These are phyloP conservation scores for Nakaseomyces glabratus DNA, from an alignment of 1,139 yeast genomes.

Conservation along the genomic window DNA sequence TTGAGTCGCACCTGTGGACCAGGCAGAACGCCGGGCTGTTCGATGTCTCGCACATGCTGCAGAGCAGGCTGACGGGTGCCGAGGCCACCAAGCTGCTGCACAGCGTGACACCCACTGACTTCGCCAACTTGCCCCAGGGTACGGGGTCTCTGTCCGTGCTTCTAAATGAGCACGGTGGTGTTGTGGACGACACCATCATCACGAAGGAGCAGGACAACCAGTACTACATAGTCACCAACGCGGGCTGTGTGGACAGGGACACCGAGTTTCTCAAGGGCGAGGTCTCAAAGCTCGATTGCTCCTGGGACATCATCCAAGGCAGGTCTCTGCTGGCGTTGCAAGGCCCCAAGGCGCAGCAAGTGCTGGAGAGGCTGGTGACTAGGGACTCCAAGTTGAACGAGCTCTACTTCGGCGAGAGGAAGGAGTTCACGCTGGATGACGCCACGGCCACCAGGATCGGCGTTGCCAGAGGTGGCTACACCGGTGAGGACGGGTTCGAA, in stretches of 20 bases:
- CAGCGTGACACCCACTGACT: slow-evolving; percentile 78
- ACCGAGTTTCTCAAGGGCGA: slow-evolving; percentile 46
- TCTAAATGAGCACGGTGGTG: slow-evolving; percentile 63
- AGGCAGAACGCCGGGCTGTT: slow-evolving; percentile 80
- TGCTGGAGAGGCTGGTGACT: slow-evolving; percentile 55
- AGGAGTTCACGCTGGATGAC: slow-evolving; percentile 40
- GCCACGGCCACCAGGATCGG: slow-evolving; percentile 40
- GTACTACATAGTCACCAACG: slow-evolving; percentile 91
- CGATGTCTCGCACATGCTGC: slow-evolving; percentile 96
- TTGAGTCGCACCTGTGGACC: slow-evolving; percentile 93
- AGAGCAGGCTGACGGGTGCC: slow-evolving; percentile 66
- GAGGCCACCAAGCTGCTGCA: slow-evolving; percentile 64
- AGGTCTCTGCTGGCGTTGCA: slow-evolving; percentile 83
- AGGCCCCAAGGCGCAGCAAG: slow-evolving; percentile 72
- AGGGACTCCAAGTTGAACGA: slow-evolving; percentile 39
- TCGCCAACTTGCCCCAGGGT: slow-evolving; percentile 45
- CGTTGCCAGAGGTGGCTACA: slow-evolving; percentile 89
- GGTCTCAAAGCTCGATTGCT: slow-evolving; percentile 37
- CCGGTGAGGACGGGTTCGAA: slow-evolving; percentile 98
- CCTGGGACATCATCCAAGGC: slow-evolving; percentile 52
- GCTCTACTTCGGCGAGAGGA: slow-evolving; percentile 69
- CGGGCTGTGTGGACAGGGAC: slow-evolving; percentile 87
- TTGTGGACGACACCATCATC: slow-evolving; percentile 83
- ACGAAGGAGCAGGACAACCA: slow-evolving; percentile 73
- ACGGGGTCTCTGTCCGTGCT: slow-evolving; percentile 71